phyloP scores from a whole-genome alignment of 2,329 filamentous ascomycete genomes.

The Colletotrichum sp. region DNA sequence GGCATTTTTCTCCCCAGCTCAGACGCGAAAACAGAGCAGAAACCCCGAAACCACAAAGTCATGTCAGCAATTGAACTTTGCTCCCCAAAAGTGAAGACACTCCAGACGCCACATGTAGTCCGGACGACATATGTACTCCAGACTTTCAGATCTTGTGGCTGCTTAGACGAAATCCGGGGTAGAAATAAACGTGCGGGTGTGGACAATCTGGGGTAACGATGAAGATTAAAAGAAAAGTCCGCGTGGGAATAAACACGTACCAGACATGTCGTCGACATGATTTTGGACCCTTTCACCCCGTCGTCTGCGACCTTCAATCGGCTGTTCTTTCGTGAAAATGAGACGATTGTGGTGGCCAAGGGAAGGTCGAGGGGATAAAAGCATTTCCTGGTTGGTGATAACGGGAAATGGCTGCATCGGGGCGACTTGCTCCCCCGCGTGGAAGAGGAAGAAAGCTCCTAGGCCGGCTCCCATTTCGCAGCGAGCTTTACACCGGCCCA shows the following conservation, averaged over 20 bases:
- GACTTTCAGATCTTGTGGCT: neutral
- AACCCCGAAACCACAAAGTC: neutral
- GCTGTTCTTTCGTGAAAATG: neutral
- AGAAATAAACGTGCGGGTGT: neutral
- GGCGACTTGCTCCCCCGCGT: neutral
- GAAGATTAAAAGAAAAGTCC: neutral
- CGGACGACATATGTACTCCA: neutral
- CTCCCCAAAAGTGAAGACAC: neutral
- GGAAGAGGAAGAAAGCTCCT: neutral
- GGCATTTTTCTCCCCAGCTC: neutral
- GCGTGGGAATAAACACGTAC: neutral
- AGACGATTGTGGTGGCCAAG: neutral
- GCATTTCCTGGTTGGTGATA: neutral
- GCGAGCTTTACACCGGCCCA: neutral
- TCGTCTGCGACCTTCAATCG: neutral
- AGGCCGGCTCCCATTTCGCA: neutral
- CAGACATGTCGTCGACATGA: slow-evolving; percentile 17
- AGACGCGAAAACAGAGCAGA: neutral
- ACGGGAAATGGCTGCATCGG: slow-evolving; percentile 4
- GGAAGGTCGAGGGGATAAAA: neutral
- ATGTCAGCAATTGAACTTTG: neutral
- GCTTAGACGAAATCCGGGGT: neutral
- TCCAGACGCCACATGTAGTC: neutral
- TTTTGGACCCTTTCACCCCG: neutral
- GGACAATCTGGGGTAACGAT: slow-evolving; percentile 1